phyloP scores from a whole-genome alignment of 2,329 filamentous ascomycete species.

The Hypomyces perniciosus region DNA sequence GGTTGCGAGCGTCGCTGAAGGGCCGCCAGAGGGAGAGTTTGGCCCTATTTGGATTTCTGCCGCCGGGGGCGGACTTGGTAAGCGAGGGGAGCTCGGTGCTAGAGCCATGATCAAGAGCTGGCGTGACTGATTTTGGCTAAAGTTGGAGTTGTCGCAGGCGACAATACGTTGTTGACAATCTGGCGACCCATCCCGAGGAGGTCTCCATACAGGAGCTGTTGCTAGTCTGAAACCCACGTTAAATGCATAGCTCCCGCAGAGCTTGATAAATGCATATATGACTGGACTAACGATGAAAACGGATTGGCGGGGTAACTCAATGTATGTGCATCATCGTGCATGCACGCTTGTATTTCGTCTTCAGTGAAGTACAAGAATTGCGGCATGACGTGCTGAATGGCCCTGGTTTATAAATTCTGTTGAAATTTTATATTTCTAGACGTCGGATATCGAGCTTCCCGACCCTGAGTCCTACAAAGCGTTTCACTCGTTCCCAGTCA shows the following conservation, averaged over 20 bases:
- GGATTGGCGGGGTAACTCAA: constrained; percentile 15
- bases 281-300: constrained; percentile 5
- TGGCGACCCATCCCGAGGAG: background rate
- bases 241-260: constrained; percentile 14
- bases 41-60: constrained; percentile 89
- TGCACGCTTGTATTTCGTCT: background rate
- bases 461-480: too few relatives aligned
- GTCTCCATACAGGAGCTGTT: constrained; percentile 4
- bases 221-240: constrained; percentile 6
- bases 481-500: constrained; percentile 8
- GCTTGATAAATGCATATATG: constrained; percentile 19
- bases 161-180: constrained; percentile 4
- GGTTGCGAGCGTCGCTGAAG: constrained; percentile 47
- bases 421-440: background rate
- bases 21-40: constrained; percentile 62
- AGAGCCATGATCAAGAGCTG: constrained; percentile 43
- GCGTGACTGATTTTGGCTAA: constrained; percentile 1
- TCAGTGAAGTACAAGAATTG: too few relatives aligned
- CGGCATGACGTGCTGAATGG: too few relatives aligned
- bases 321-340: constrained; percentile 11
- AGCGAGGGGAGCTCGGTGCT: constrained; percentile 75
- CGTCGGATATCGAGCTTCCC: background rate
- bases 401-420: background rate
- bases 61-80: constrained; percentile 90
- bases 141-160: background rate